phyloP scores from a whole-genome alignment of 768 basidiomycete species.

The Lyophyllum shimeji region DNA sequence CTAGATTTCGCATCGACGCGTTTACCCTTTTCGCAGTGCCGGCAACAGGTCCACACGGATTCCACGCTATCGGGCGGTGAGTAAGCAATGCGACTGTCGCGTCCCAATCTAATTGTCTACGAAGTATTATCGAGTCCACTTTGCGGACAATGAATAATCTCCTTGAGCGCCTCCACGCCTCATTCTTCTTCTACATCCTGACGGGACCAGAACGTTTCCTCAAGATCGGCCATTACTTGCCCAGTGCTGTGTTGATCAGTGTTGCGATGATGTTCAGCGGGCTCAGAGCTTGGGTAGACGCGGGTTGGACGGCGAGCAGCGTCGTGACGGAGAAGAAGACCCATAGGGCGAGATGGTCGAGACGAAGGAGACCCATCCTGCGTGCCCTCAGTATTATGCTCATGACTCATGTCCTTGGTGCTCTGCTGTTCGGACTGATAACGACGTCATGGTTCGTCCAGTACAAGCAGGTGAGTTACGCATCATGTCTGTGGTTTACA shows the following conservation, averaged over 20 bases:
- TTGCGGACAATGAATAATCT: constrained; percentile 92
- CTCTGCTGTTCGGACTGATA: constrained; percentile 46
- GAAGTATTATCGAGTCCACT: constrained; percentile 84
- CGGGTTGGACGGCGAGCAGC: constrained; percentile 47
- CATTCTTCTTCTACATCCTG: constrained; percentile 94
- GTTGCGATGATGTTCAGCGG: constrained; percentile 86
- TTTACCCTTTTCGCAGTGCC: constrained; percentile 89
- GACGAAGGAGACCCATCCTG: constrained; percentile 54
- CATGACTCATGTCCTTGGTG: constrained; percentile 56
- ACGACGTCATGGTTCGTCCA: constrained; percentile 44
- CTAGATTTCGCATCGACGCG: constrained; percentile 91
- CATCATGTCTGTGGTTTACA: not conserved
- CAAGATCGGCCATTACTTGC: constrained; percentile 89
- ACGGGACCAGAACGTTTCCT: constrained; percentile 65
- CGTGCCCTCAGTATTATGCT: constrained; percentile 52
- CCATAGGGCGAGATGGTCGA: constrained; percentile 35
- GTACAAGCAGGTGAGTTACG: constrained; percentile 37
- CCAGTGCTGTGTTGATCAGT: constrained; percentile 82
- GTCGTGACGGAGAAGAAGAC: constrained; percentile 17
- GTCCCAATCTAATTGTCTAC: constrained; percentile 5
- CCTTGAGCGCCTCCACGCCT: constrained; percentile 93
- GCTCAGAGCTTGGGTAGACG: constrained; percentile 67
- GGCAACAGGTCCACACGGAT: constrained; percentile 91
- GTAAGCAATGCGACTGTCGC: constrained; percentile 20
- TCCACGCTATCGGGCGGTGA: constrained; percentile 87